A percentile compares a stretch with the other conserved stretches of the same genome.
Evolutionary conservation across 129 eudicot species (phyloP).

Genomic region (Logfia minima): DNA sequence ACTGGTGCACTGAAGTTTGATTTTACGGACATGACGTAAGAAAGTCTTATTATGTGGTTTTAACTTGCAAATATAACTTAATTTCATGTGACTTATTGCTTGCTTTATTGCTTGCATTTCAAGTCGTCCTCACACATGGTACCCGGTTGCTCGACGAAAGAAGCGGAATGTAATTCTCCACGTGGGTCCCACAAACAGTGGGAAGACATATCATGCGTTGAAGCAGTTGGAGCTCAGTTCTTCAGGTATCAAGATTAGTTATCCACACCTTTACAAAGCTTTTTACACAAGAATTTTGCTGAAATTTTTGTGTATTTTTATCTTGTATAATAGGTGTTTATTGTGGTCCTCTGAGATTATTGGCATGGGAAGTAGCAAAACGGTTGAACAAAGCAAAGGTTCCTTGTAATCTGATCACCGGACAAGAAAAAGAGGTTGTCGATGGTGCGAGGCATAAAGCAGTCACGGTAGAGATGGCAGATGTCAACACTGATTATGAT

Average conservation of each 20-base stretch:
- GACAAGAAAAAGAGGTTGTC: constrained; percentile 78
- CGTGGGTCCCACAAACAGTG: constrained; percentile 98
- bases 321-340: constrained; percentile 54
- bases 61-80: constrained; percentile 4
- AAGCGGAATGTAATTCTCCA: constrained; percentile 75
- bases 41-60: constrained; percentile 18
- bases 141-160: constrained; percentile 82
- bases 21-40: constrained; percentile 97
- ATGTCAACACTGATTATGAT: constrained; percentile 65
- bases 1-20: constrained; percentile 51
- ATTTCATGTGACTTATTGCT: constrained; percentile 18
- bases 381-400: constrained; percentile 84
- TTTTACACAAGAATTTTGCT: constrained; percentile 4
- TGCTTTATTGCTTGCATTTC: constrained; percentile 23
- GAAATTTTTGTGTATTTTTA: neutral
- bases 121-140: constrained; percentile 96
- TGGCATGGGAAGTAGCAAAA: constrained; percentile 98
- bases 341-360: constrained; percentile 92
- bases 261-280: neutral
- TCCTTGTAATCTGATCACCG: constrained; percentile 88
- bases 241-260: constrained; percentile 54
- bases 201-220: constrained; percentile 86
- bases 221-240: constrained; percentile 74
- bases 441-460: constrained; percentile 87
- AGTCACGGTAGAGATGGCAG: constrained; percentile 98